Evolutionary conservation across 495 filamentous ascomycete species (phyloP), one percentile per base, ranked within the genome.

Genomic region (Hypomontagnella submonticulosa): DNA sequence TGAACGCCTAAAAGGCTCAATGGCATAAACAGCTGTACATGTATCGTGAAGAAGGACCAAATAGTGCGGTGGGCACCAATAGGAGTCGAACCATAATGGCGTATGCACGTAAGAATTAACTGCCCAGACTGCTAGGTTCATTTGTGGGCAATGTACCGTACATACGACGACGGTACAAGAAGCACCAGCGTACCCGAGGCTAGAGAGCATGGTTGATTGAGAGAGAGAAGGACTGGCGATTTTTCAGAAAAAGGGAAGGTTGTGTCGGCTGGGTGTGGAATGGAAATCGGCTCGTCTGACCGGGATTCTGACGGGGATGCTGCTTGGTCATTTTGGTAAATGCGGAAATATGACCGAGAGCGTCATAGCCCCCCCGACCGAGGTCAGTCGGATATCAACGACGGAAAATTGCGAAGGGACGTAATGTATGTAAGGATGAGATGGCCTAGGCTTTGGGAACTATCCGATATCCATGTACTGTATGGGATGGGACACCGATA

Each of bases 291-390:
- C 23, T 68, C 53, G 54, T 54, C 49, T 55, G 59, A 63, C 59
- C 55, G 54, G 58, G 65, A 58, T 63, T 37, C 48, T 60, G 10
- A 59, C 58, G 54, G 59, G 65, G 65, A 58, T 58, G 47, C 53
- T 55, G 58, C 65, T 58, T 68, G 42, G 59, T 56, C 65, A 34
- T 42, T 44, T 33, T 67, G 47, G 65, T 55, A 49, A 60, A 68
- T 68, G 53, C 59, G 65, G 65, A 63, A 61, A 63, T 68, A 68
- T 68, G 49, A 38, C 65, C 65, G 65, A 68, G 59, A 68, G 51
- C 52, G 54, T 63, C 49, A 56, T 63, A 55, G 54, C 46, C 32
- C 46, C 32, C 27, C 49, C 54, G 54, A 68, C 65, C 59, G 64
- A 67, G 64, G 64, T 53, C 57, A 52, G 46, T 43, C 32, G 51